These are phyloP conservation scores for Berkeleyomyces rouxiae DNA, from an alignment of 2,329 filamentous ascomycete species.

Conservation along the genomic window DNA sequence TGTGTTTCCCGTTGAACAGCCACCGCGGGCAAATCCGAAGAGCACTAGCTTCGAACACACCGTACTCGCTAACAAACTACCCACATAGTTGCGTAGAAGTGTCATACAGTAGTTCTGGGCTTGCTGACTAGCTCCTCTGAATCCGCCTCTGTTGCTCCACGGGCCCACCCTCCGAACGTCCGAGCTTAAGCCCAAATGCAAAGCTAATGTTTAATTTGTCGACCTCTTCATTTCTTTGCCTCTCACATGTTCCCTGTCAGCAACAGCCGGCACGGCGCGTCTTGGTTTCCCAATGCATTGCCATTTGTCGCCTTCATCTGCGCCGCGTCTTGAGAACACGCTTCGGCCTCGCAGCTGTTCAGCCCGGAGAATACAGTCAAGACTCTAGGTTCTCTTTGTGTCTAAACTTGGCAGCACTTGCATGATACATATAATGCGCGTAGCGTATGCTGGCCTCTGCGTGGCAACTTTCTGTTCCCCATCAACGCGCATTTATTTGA, in stretches of 20 bases:
- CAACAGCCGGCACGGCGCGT: background rate
- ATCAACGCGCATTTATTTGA: too few species aligned
- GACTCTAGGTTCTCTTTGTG: background rate
- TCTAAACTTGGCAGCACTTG: background rate
- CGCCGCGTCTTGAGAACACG: background rate
- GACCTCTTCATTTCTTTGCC: background rate
- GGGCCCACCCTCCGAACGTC: background rate
- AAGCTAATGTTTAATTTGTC: constrained; percentile 1
- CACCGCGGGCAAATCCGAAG: too few species aligned
- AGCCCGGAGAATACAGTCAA: background rate
- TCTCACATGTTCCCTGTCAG: background rate
- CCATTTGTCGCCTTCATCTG: background rate
- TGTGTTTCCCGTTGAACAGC: too few species aligned
- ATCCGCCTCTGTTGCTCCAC: background rate
- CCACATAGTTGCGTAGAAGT: too few species aligned
- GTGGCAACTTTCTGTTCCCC: too few species aligned
- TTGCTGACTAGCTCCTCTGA: background rate
- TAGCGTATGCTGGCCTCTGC: too few species aligned
- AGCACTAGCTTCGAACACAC: too few species aligned
- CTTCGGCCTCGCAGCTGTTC: too few species aligned
- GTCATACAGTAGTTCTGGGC: too few species aligned
- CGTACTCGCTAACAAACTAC: too few species aligned
- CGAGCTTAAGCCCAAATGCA: background rate
- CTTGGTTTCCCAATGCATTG: background rate
- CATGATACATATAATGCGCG: background rate